Percentiles rank a stretch among this genome's conserved stretches.
Evolutionary conservation across 2,329 filamentous ascomycete species (phyloP).

Genomic region (Penicillium sp.): DNA sequence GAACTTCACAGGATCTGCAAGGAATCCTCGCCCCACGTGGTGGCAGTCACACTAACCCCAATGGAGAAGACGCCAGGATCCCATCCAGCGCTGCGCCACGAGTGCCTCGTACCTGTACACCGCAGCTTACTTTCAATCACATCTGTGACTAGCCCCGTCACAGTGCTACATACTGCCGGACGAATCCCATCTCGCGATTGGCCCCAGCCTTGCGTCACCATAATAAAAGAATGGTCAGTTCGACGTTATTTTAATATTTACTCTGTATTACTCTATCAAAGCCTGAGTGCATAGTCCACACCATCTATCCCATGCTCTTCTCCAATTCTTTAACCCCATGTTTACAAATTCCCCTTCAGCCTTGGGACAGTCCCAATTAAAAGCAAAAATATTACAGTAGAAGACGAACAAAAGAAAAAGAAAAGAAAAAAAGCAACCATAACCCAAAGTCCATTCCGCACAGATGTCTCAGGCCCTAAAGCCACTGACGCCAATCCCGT

Average conservation of each 20-base stretch:
- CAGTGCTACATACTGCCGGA: not conserved
- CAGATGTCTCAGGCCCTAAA: conserved; percentile 2
- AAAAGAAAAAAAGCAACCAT: not conserved
- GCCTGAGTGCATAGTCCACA: not conserved
- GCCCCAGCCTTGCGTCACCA: not conserved
- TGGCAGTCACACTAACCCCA: conserved; percentile 1
- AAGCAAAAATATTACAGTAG: too few species aligned
- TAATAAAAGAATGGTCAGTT: not conserved
- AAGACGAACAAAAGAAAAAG: too few species aligned
- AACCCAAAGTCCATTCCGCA: not conserved
- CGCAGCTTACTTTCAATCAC: conserved; percentile 1
- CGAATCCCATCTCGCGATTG: not conserved
- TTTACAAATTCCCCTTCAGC: too few species aligned
- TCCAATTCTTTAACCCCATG: too few species aligned
- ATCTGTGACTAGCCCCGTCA: conserved; percentile 3
- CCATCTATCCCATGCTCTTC: not conserved
- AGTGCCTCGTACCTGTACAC: conserved; percentile 1
- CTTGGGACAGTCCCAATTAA: too few species aligned
- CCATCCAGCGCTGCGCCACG: conserved; percentile 2
- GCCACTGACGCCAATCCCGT: not conserved
- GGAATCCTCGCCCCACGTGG: not conserved
- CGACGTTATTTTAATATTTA: not conserved
- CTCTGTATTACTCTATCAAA: not conserved
- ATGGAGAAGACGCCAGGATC: conserved; percentile 1
- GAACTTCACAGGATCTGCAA: not conserved